These are phyloP conservation scores for Protea cynaroides DNA, from an alignment of 164 flowering plant genomes.

Conservation along the genomic window DNA sequence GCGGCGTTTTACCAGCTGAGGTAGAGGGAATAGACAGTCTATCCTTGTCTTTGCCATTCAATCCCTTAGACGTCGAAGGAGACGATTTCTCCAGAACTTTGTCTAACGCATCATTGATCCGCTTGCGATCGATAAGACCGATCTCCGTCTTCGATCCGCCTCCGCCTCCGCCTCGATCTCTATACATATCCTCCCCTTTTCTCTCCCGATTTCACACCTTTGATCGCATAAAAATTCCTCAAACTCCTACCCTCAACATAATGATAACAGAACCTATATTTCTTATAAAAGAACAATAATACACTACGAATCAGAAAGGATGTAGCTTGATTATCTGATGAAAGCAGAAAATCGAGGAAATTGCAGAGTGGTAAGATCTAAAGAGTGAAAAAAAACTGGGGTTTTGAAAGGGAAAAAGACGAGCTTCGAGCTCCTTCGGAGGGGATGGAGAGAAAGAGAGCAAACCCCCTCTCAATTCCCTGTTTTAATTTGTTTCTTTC, in stretches of 20 bases:
- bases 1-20: conserved; percentile 30
- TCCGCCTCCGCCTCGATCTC: too few relatives aligned
- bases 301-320: background rate
- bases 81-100: conserved; percentile 71
- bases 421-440: background rate
- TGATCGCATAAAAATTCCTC: background rate
- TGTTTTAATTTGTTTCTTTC: too few relatives aligned
- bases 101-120: conserved; percentile 66
- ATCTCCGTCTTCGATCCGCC: conserved; percentile 42
- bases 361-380: background rate
- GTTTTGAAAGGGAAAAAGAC: background rate
- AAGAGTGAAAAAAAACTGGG: background rate
- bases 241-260: conserved; percentile 1
- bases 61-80: conserved; percentile 58
- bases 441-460: background rate
- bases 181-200: conserved; percentile 32
- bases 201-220: background rate
- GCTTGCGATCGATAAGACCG: conserved; percentile 54
- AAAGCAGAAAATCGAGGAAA: background rate
- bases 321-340: background rate
- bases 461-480: background rate
- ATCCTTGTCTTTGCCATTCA: conserved; percentile 44
- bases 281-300: background rate
- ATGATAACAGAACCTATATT: conserved; percentile 6
- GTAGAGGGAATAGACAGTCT: conserved; percentile 35